Evolutionary conservation across 805 yeast genomes (phyloP), one percentile per base, ranked within the genome.

Genomic region (Barnettozyma sucrosica): DNA sequence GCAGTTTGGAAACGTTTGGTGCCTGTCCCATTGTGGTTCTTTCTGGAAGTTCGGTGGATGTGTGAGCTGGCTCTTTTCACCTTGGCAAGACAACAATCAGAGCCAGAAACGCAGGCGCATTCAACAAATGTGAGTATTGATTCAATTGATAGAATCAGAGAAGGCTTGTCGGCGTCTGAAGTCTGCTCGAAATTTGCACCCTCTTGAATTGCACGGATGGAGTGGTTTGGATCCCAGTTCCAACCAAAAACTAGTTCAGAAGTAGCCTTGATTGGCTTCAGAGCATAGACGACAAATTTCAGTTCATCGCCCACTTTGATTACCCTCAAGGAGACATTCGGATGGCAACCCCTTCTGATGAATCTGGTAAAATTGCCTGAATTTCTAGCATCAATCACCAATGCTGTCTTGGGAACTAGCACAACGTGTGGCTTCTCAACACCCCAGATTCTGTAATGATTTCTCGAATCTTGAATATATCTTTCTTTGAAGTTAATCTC

Each of bases 211-310:
- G 74, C 72, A 45, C 70, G 67, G 34, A 89, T 85, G 2, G 97
- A 96, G 61, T 89, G 96, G 16, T 68, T 53, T 3, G 66, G 61
- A 59, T 89, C 96, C 96, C 97, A 92, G 50, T 83, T 87, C 98
- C 98, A 92, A 2, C 81, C 78, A 9, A 89, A 64, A 0, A 90
- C 75, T 19, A 92, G 65, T 59, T 90, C 97, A 36, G 81, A 77
- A n/a, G 80, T 89, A 9, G 72, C 64, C 44, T 71, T 69, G 24
- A 90, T 76, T 2, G 77, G 77, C 42, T 70, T 74, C 1, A 73
- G 64, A 0, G 96, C 77, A 25, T 69, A 69, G 9, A 87, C 71
- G 8, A 79, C 69, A 58, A 86, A 81, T 46, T 73, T 75, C 9
- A 85, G 71, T 0, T 68, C 66, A 3, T 53, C 54, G 19, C 59